A percentile compares a stretch with the other conserved stretches of the same genome.
These are phyloP conservation scores for Canna indica DNA, from an alignment of 176 grass and related monocot species.

Conservation along the genomic window DNA sequence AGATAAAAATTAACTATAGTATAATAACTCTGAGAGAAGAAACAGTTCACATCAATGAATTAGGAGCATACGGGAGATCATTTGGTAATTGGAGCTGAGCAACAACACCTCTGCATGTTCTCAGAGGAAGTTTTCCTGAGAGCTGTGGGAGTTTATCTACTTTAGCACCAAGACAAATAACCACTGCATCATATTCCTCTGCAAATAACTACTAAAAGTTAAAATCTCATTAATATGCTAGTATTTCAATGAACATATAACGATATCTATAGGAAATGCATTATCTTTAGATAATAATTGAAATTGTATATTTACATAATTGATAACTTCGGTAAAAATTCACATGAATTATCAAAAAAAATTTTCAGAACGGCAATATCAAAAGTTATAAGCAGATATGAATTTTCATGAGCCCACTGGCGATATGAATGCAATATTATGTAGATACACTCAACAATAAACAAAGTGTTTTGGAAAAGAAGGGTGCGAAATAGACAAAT, in stretches of 20 bases:
- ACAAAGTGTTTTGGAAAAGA: background rate
- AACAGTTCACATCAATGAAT: background rate
- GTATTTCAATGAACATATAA: background rate
- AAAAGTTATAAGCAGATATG: background rate
- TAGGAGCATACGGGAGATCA: constrained; percentile 30
- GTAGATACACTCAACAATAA: too few relatives aligned
- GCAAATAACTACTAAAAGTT: constrained; percentile 7
- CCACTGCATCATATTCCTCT: constrained; percentile 79
- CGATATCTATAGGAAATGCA: background rate
- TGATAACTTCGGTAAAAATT: background rate
- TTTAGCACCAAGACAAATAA: constrained; percentile 84
- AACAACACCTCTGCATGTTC: constrained; percentile 71
- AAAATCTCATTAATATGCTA: background rate
- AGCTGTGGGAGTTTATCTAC: constrained; percentile 57
- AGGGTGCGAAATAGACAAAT: background rate
- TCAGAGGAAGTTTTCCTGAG: constrained; percentile 67
- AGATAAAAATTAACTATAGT: background rate
- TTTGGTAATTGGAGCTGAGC: constrained; percentile 57
- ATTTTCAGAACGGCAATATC: too few relatives aligned
- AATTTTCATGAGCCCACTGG: background rate
- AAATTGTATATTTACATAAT: background rate
- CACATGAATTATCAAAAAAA: too few relatives aligned
- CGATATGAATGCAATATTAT: too few relatives aligned
- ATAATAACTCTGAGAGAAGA: background rate
- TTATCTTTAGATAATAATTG: background rate